Conservation (phyloP, 768 basidiomycete genomes). For the Baorangia bicolor region DNA sequence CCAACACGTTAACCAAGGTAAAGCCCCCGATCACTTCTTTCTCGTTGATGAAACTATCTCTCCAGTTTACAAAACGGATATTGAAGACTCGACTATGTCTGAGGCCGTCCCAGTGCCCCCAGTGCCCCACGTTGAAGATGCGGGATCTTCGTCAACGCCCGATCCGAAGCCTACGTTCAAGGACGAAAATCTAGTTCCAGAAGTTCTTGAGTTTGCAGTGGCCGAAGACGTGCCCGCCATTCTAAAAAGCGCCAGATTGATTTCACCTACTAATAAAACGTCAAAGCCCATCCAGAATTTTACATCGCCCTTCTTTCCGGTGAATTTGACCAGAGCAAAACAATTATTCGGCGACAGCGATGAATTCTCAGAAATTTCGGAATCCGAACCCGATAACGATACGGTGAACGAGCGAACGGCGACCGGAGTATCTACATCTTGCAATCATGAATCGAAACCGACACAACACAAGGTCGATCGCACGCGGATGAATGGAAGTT, state of each 20-base stretch:
- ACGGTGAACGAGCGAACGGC: background rate
- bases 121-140: background rate
- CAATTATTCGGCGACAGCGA: constrained; percentile 19
- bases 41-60: background rate
- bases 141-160: background rate
- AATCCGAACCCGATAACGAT: constrained; percentile 20
- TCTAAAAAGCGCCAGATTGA: background rate
- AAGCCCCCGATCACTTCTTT: background rate
- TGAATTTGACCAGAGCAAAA: background rate
- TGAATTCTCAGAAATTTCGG: constrained; percentile 36
- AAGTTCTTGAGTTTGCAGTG: background rate
- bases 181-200: background rate
- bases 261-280: background rate
- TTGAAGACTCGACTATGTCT: constrained; percentile 16
- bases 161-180: background rate
- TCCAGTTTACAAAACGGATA: constrained; percentile 30
- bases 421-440: background rate
- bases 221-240: background rate
- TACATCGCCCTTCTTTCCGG: background rate
- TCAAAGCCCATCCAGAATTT: background rate
- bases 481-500: constrained; percentile 14
- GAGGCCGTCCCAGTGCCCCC: background rate
- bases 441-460: background rate
- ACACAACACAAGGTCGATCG: background rate
- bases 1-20: constrained; percentile 31